These are phyloP conservation scores for Didymella keratinophila DNA, from an alignment of 2,329 filamentous ascomycete species.

Conservation along the genomic window DNA sequence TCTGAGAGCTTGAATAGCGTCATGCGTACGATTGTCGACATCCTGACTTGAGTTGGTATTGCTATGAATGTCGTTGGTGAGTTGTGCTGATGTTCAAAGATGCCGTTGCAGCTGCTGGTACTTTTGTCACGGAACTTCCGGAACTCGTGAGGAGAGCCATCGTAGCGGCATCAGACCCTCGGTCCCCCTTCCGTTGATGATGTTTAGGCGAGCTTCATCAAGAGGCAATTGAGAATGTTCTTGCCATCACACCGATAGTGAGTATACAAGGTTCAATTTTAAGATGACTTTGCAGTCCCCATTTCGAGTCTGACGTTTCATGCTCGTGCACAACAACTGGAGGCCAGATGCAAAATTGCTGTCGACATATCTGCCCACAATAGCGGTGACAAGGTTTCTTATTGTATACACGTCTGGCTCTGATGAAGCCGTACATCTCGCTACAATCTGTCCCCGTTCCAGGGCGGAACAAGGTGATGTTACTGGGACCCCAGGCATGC, in stretches of 20 bases:
- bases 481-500: background rate
- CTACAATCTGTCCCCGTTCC: background rate
- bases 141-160: slow-evolving; percentile 24
- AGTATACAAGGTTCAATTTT: background rate
- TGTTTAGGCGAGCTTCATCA: background rate
- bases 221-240: background rate
- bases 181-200: slow-evolving; percentile 12
- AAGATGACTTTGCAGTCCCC: no score
- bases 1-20: slow-evolving; percentile 51
- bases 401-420: background rate
- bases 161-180: slow-evolving; percentile 3
- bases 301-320: background rate
- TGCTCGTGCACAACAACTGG: background rate
- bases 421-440: background rate
- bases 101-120: background rate
- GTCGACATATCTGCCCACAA: background rate
- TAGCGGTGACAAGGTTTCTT: background rate
- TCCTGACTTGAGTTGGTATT: slow-evolving; percentile 20
- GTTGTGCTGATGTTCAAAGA: background rate
- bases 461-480: background rate
- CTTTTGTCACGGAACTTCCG: slow-evolving; percentile 10
- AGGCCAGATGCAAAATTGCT: background rate
- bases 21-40: slow-evolving; percentile 47
- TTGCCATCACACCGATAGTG: background rate
- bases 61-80: slow-evolving; percentile 10